Percentiles rank a stretch among this genome's conserved stretches.
phyloP scores from a whole-genome alignment of 202 grass and related monocot genomes.

The Carex sylvatica region DNA sequence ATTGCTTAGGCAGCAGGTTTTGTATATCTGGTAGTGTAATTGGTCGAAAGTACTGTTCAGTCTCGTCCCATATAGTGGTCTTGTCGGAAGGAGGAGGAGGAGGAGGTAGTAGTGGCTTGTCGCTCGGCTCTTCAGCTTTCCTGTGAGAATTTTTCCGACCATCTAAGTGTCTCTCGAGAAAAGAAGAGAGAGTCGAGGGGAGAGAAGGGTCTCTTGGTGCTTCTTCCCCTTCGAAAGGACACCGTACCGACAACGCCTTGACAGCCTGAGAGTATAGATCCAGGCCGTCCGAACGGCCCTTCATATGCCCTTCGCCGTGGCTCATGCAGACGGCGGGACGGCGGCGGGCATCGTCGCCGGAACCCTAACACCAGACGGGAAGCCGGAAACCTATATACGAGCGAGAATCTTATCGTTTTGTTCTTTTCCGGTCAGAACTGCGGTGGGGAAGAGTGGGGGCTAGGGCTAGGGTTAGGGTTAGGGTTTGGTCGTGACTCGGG shows the following conservation, averaged over 20 bases:
- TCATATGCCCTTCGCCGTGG: slow-evolving; percentile 32
- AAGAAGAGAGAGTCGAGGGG: slow-evolving; percentile 57
- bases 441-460: slow-evolving; percentile 19
- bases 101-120: slow-evolving; percentile 22
- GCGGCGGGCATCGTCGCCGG: slow-evolving; percentile 35
- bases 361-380: slow-evolving; percentile 25
- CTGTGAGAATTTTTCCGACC: slow-evolving; percentile 62
- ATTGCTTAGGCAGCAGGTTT: slow-evolving; percentile 43
- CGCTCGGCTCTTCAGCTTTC: slow-evolving; percentile 48
- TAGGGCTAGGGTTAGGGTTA: slow-evolving; percentile 89
- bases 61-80: slow-evolving; percentile 70
- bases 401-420: neutral
- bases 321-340: slow-evolving; percentile 42
- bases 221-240: slow-evolving; percentile 80
- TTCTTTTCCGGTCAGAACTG: slow-evolving; percentile 31
- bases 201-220: slow-evolving; percentile 57
- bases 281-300: slow-evolving; percentile 43
- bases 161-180: slow-evolving; percentile 48
- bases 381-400: neutral
- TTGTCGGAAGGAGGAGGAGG: slow-evolving; percentile 27
- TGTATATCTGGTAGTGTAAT: slow-evolving; percentile 60
- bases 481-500: slow-evolving; percentile 56
- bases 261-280: slow-evolving; percentile 62
- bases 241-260: slow-evolving; percentile 69
- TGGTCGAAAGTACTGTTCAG: slow-evolving; percentile 76